Evolutionary conservation across 148 eudicot species (phyloP).

Genomic region (Rhododendron williamsianum): DNA sequence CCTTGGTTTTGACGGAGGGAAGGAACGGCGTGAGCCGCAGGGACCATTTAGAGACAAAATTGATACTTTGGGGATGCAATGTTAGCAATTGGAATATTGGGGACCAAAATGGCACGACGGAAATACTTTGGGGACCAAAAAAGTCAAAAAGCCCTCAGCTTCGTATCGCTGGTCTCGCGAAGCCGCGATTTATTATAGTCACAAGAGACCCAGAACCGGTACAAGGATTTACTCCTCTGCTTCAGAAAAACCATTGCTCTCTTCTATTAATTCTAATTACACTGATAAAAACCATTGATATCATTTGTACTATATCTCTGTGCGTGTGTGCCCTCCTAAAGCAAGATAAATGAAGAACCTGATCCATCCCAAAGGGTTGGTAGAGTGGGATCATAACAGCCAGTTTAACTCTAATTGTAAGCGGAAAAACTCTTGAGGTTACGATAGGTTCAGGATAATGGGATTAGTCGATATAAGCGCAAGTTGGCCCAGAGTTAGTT

Average conservation of each 20-base stretch:
- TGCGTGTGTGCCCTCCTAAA: neutral
- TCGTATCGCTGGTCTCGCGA: no score
- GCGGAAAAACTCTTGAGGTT: neutral
- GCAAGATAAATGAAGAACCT: neutral
- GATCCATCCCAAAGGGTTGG: neutral
- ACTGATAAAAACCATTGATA: neutral
- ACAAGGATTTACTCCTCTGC: neutral
- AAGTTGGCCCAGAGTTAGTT: neutral
- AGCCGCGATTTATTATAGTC: neutral
- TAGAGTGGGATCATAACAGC: neutral
- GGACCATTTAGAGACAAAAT: no score
- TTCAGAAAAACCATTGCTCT: neutral
- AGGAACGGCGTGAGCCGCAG: no score
- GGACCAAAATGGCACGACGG: no score
- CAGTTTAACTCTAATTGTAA: neutral
- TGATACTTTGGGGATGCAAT: no score
- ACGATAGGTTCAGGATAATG: neutral
- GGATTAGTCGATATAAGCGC: neutral
- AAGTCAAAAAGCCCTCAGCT: no score
- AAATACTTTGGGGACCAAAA: no score
- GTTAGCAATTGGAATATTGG: no score
- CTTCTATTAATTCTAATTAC: neutral
- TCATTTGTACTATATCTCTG: no score
- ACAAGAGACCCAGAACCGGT: neutral
- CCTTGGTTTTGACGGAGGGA: no score